Evolutionary conservation across 495 filamentous ascomycete species (phyloP).

Genomic region (Neurospora cerealis): DNA sequence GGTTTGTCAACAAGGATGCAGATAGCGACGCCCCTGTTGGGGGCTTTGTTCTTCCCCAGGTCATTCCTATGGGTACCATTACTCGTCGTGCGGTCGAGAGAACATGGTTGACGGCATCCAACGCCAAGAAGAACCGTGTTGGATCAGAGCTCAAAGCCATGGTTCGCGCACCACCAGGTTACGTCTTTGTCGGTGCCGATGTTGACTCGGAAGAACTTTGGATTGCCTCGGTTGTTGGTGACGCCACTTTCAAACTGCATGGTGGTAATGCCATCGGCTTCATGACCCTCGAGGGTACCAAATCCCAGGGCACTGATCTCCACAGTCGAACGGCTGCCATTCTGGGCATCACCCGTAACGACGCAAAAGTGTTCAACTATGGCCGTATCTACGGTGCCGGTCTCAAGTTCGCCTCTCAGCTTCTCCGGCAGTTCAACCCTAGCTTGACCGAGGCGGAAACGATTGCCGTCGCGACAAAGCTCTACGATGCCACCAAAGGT

Average conservation of each 20-base stretch:
- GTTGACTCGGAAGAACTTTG: conserved; percentile 98
- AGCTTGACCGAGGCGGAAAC: conserved; percentile 67
- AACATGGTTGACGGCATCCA: conserved; percentile 96
- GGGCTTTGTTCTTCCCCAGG: conserved; percentile 92
- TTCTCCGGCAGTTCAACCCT: conserved; percentile 91
- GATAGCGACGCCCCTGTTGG: conserved; percentile 9
- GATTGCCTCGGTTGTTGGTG: conserved; percentile 93
- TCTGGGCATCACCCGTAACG: conserved; percentile 83
- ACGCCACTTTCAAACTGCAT: conserved; percentile 86
- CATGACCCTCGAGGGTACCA: conserved; percentile 97
- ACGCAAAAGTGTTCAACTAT: conserved; percentile 98
- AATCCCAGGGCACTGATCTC: conserved; percentile 84
- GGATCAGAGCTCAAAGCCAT: conserved; percentile 97
- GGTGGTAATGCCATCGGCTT: conserved; percentile 96
- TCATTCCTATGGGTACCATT: conserved; percentile 98
- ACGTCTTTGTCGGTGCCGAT: conserved; percentile 91
- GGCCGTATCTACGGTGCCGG: conserved; percentile 96
- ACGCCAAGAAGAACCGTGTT: conserved; percentile 90
- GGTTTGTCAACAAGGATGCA: neutral
- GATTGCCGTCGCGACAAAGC: conserved; percentile 57
- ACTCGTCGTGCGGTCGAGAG: conserved; percentile 96
- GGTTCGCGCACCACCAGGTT: conserved; percentile 83
- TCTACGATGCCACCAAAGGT: conserved; percentile 88
- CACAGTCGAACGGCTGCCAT: conserved; percentile 91
- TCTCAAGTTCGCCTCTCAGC: conserved; percentile 79